Percentiles rank a stretch among this genome's conserved stretches.
These are phyloP conservation scores for Fagopyrum esculentum DNA, from an alignment of 148 eudicot genomes.

Conservation along the genomic window DNA sequence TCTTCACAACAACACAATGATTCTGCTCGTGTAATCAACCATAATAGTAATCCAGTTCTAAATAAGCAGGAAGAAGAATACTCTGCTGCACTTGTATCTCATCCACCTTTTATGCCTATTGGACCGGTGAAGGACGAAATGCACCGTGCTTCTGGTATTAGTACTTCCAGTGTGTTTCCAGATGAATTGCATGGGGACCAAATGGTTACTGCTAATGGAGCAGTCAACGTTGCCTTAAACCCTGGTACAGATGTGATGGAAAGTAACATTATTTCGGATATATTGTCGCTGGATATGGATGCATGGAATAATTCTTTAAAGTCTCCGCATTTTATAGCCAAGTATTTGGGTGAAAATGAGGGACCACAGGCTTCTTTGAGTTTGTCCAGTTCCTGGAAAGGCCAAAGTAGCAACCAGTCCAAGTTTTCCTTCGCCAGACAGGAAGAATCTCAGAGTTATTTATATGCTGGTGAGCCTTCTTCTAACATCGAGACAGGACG, in stretches of 20 bases:
- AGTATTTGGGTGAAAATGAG: slow-evolving; percentile 59
- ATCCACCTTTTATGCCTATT: slow-evolving; percentile 30
- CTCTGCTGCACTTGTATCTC: slow-evolving; percentile 21
- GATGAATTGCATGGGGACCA: slow-evolving; percentile 30
- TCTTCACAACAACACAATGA: slow-evolving; percentile 28
- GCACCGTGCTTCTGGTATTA: slow-evolving; percentile 24
- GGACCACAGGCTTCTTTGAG: slow-evolving; percentile 38
- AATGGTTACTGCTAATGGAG: slow-evolving; percentile 35
- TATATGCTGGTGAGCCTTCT: slow-evolving; percentile 32
- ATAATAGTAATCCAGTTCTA: slow-evolving; percentile 25
- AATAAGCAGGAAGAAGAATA: slow-evolving; percentile 28
- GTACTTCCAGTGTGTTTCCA: slow-evolving; percentile 26
- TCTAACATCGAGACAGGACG: slow-evolving; percentile 22
- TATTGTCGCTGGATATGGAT: slow-evolving; percentile 74
- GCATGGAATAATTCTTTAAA: slow-evolving; percentile 70
- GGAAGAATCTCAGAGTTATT: slow-evolving; percentile 40
- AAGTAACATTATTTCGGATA: slow-evolving; percentile 79
- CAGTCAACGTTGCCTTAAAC: slow-evolving; percentile 21
- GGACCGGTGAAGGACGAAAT: slow-evolving; percentile 32
- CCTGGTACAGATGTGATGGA: slow-evolving; percentile 52
- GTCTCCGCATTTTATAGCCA: slow-evolving; percentile 67
- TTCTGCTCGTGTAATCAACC: slow-evolving; percentile 22
- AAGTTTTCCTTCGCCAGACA: slow-evolving; percentile 97
- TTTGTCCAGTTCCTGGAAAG: slow-evolving; percentile 46
- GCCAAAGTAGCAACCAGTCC: slow-evolving; percentile 70